Percentiles rank a stretch among this genome's conserved stretches.
Evolutionary conservation across 1,284 basidiomycete genomes (phyloP).

Genomic region (Moniliophthora roreri): DNA sequence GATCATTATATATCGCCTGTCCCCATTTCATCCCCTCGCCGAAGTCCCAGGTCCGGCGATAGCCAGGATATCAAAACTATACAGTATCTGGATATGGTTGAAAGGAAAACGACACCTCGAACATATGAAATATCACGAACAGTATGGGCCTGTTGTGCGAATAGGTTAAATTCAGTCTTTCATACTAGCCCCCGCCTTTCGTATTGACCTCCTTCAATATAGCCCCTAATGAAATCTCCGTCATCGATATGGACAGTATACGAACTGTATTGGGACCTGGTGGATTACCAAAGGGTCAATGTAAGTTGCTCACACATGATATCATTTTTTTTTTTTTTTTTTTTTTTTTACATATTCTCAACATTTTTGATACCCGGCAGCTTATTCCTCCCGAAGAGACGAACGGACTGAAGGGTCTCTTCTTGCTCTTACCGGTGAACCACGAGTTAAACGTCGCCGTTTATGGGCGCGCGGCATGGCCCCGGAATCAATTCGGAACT

Average conservation of each 20-base stretch:
- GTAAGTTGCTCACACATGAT: conserved; percentile 32
- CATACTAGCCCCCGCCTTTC: conserved; percentile 24
- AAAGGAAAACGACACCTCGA: conserved; percentile 31
- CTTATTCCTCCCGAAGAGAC: conserved; percentile 18
- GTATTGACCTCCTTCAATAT: not conserved
- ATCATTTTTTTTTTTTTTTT: no score
- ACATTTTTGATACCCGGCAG: not conserved
- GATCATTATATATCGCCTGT: conserved; percentile 36
- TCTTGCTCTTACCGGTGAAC: conserved; percentile 24
- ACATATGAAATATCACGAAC: conserved; percentile 32
- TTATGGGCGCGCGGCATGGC: conserved; percentile 55
- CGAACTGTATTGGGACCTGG: conserved; percentile 35
- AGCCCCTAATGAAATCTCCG: conserved; percentile 46
- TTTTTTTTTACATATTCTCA: no score
- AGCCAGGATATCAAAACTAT: conserved; percentile 34
- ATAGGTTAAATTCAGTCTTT: conserved; percentile 30
- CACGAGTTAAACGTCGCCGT: conserved; percentile 47
- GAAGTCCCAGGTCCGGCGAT: conserved; percentile 39
- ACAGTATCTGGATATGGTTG: conserved; percentile 24
- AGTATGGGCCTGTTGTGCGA: conserved; percentile 39
- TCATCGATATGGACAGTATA: conserved; percentile 35
- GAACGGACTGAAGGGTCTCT: conserved; percentile 16
- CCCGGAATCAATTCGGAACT: conserved; percentile 43
- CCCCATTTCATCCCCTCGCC: conserved; percentile 44
- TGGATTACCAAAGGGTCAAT: conserved; percentile 42